These are phyloP conservation scores for Rhizoctonia solani DNA, from an alignment of 1,284 basidiomycete species.

Conservation along the genomic window DNA sequence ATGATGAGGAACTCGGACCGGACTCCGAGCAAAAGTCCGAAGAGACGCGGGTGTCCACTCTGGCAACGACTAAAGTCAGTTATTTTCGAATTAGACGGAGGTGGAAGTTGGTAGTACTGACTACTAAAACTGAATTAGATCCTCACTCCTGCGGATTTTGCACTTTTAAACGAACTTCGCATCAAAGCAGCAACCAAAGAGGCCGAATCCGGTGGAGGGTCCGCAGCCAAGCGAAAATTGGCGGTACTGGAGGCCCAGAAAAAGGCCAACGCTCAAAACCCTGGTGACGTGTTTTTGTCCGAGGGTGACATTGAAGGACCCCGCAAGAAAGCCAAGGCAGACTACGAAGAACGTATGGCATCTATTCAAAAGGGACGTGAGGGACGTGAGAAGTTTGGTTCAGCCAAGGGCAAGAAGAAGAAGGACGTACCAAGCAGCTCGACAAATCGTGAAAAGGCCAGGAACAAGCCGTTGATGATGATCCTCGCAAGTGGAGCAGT, in stretches of 20 bases:
- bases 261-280: constrained; percentile 51
- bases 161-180: constrained; percentile 87
- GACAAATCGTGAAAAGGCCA: constrained; percentile 87
- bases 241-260: constrained; percentile 73
- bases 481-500: constrained; percentile 75
- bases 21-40: constrained; percentile 35
- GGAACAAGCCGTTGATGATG: constrained; percentile 96
- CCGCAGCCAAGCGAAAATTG: constrained; percentile 82
- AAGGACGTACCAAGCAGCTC: constrained; percentile 78
- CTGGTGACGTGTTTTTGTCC: constrained; percentile 68
- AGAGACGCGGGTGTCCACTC: constrained; percentile 56
- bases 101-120: too few relatives aligned
- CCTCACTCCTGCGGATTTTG: constrained; percentile 96
- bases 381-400: constrained; percentile 94
- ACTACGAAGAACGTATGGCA: constrained; percentile 94
- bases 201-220: constrained; percentile 72
- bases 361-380: constrained; percentile 92
- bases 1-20: constrained; percentile 35
- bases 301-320: constrained; percentile 92
- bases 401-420: constrained; percentile 85
- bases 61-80: constrained; percentile 80
- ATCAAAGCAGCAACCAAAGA: constrained; percentile 78
- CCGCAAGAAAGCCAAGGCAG: constrained; percentile 90
- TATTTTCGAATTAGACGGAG: too few relatives aligned
- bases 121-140: constrained; percentile 59